Conservation (phyloP, 2,329 filamentous ascomycete species). For the Blastomyces emzantsi region DNA sequence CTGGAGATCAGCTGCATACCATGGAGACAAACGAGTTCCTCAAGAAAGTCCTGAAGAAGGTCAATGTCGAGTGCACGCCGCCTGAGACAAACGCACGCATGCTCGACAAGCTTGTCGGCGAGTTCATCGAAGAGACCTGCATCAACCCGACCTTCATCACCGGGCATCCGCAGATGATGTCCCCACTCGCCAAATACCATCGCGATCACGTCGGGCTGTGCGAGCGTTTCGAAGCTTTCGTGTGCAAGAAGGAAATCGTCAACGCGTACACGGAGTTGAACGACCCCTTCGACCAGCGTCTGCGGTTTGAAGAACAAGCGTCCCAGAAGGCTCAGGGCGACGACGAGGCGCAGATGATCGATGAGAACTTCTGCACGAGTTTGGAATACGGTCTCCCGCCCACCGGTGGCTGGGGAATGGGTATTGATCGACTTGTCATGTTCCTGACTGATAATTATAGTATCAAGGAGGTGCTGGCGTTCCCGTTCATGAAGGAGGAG, state of each 20-base stretch:
- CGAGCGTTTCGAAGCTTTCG: conserved; percentile 96
- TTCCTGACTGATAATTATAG: conserved; percentile 92
- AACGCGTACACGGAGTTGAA: conserved; percentile 98
- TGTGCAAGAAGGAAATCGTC: conserved; percentile 92
- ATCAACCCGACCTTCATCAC: conserved; percentile 89
- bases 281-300: conserved; percentile 87
- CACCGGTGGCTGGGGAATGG: conserved; percentile 94
- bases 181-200: conserved; percentile 92
- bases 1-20: conserved; percentile 81
- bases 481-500: conserved; percentile 97
- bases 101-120: conserved; percentile 88
- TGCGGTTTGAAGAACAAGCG: conserved; percentile 90
- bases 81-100: conserved; percentile 91
- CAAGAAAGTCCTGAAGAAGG: conserved; percentile 73
- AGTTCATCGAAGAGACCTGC: conserved; percentile 91
- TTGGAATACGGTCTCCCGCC: conserved; percentile 88
- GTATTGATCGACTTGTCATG: conserved; percentile 89
- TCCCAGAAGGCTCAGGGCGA: conserved; percentile 94
- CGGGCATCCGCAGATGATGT: conserved; percentile 83
- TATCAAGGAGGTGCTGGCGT: conserved; percentile 92
- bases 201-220: conserved; percentile 72
- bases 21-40: conserved; percentile 84
- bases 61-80: conserved; percentile 78
- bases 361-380: conserved; percentile 88
- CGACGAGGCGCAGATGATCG: conserved; percentile 90